phyloP scores from a whole-genome alignment of 192 early-diverging fungal species.

The Coemansia sp. region DNA sequence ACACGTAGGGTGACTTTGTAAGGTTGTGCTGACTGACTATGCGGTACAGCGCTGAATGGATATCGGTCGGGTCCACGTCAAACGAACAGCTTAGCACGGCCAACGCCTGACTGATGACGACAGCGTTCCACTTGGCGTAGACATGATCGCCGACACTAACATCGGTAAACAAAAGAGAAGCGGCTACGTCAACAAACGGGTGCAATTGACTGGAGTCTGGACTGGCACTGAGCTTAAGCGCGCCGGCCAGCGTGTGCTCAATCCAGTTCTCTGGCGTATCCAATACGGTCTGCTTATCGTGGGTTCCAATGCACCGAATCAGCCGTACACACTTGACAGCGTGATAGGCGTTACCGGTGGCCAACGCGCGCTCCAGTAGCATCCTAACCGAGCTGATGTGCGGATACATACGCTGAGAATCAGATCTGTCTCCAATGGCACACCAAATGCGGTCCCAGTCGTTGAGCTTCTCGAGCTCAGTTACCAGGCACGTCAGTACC shows the following conservation, averaged over 20 bases:
- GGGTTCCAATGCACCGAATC: not conserved
- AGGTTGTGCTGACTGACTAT: not conserved
- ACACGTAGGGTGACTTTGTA: not conserved
- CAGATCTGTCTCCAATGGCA: slow-evolving; percentile 2
- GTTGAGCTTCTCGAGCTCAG: slow-evolving; percentile 3
- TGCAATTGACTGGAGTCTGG: not conserved
- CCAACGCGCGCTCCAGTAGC: slow-evolving; percentile 17
- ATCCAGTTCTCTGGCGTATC: slow-evolving; percentile 5
- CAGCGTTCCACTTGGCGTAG: not conserved
- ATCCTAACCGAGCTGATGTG: not conserved
- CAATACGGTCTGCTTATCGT: not conserved
- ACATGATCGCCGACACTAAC: slow-evolving; percentile 1
- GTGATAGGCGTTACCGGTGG: slow-evolving; percentile 9
- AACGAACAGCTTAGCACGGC: not conserved
- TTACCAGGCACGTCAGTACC: slow-evolving; percentile 3
- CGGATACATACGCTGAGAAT: not conserved
- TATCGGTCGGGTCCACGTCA: not conserved
- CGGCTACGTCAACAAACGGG: slow-evolving; percentile 4
- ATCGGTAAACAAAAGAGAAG: not conserved
- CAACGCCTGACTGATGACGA: not conserved
- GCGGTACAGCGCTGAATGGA: not conserved
- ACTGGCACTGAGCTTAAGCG: not conserved
- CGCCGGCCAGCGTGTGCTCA: not conserved
- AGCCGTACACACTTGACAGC: slow-evolving; percentile 17
- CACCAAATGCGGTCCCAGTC: slow-evolving; percentile 41